Base-by-base conservation (phyloP, 176 grass and related monocot species). In the Tillandsia leiboldiana region DNA sequence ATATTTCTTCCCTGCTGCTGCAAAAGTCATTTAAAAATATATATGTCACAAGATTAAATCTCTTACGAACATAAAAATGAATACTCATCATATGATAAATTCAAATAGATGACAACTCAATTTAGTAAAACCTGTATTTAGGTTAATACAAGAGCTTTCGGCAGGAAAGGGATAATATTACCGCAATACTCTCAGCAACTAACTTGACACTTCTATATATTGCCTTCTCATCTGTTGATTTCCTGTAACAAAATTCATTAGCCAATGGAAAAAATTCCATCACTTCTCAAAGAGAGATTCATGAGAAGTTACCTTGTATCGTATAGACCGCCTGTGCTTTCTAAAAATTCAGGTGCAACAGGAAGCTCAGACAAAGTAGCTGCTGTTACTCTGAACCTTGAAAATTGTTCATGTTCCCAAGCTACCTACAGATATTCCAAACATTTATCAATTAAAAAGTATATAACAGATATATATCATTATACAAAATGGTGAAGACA, bases 391-490 rank as follows among this genome's bases (percentile, higher is more conserved):
- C 94, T 93, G 70, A 99, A 92, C 80, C 94, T 93, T 33, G 94
- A 99, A 80, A 99, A 99, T 50, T 99, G 94, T 33, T 99, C 94
- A 8, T 99, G 94, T 74, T 99, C 94, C 94, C 90, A 99, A 65
- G 94, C 89, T 79, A 99, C 94, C 94, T 99, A 72, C 62, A 87
- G n/a, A 26, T 11, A 27, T 71, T 29, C 10, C 48, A 65, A 14
- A 69, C 18, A 48, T 51, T 74, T 9, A 65, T 15, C 26, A 11
- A 51, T 64, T 61, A 61, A 22, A 6, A 51, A 65, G 10, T 51
- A 5, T 13, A 65, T 6, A 74, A 27, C 3, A 50, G n/a, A 50
- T 49, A 29, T 12, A 1, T 61, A 61, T 22, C 56, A 61, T 61
- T 9, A 61, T 61, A 18, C 15, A 61, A 72, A 72, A 63, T 48